A percentile compares a stretch with the other conserved stretches of the same genome.
These are phyloP conservation scores for Brettanomyces nanus DNA, from an alignment of 805 yeast species.

Conservation along the genomic window DNA sequence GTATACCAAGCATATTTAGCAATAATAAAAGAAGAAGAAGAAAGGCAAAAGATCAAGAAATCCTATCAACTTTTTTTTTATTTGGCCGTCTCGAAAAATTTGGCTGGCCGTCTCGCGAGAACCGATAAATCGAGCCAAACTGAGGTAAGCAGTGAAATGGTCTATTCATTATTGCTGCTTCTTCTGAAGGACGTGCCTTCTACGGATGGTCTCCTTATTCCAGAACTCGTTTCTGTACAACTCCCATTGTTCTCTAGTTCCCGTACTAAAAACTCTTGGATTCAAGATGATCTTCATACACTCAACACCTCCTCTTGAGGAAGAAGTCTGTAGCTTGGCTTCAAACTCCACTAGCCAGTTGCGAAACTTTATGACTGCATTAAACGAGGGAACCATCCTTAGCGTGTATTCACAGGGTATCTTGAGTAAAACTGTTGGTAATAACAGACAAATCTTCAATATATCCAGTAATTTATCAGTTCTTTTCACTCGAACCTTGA, in stretches of 20 bases:
- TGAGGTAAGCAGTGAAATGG: no score
- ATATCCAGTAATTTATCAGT: conserved; percentile 24
- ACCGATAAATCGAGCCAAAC: no score
- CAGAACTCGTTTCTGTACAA: conserved; percentile 88
- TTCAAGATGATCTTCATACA: conserved; percentile 76
- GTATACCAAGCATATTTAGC: not conserved
- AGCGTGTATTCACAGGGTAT: conserved; percentile 6
- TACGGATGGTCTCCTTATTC: conserved; percentile 71
- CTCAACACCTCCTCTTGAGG: conserved; percentile 53
- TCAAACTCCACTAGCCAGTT: conserved; percentile 20
- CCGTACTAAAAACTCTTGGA: conserved; percentile 75
- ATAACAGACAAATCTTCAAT: conserved; percentile 10
- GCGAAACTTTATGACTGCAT: conserved; percentile 2
- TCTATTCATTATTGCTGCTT: conserved; percentile 5
- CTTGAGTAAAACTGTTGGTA: conserved; percentile 12
- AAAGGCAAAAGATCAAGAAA: not conserved
- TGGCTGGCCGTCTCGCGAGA: no score
- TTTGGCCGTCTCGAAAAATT: no score
- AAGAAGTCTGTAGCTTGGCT: conserved; percentile 26
- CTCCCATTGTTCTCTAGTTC: conserved; percentile 91
- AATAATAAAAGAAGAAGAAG: not conserved
- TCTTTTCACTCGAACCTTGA: conserved; percentile 43
- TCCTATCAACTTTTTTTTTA: no score
- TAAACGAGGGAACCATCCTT: conserved; percentile 5
- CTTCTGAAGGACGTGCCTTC: conserved; percentile 29